Evolutionary conservation across 2,329 filamentous ascomycete genomes (phyloP).

Genomic region (Diaporthe capsici): DNA sequence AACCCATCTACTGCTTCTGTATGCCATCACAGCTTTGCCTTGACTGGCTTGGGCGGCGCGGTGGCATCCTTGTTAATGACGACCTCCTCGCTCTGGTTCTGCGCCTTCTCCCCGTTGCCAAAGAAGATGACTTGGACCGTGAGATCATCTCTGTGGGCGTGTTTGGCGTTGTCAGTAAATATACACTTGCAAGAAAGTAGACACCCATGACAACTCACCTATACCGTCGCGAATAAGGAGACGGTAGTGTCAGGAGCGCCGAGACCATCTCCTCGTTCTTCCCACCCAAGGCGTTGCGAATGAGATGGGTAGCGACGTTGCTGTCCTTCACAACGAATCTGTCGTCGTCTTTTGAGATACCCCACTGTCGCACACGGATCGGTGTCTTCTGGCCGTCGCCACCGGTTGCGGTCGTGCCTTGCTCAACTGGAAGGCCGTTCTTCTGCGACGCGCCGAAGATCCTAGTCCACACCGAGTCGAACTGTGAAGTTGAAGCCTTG

Average conservation of each 20-base stretch:
- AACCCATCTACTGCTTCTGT: background rate
- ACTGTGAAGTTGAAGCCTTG: constrained; percentile 70
- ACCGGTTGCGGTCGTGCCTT: constrained; percentile 59
- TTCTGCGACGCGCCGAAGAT: constrained; percentile 69
- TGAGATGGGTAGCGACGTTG: constrained; percentile 95
- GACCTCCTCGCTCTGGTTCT: constrained; percentile 75
- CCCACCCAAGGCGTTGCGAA: constrained; percentile 94
- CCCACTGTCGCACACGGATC: constrained; percentile 92
- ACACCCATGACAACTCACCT: constrained; percentile 69
- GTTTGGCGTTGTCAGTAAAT: constrained; percentile 41
- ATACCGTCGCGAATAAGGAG: constrained; percentile 92
- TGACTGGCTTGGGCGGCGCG: constrained; percentile 60
- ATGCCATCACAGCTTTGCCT: constrained; percentile 45
- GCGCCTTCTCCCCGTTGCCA: constrained; percentile 77
- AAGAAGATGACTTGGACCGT: constrained; percentile 99
- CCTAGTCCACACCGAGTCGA: constrained; percentile 78
- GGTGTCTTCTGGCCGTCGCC: constrained; percentile 85
- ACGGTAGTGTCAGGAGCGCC: constrained; percentile 89
- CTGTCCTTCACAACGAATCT: constrained; percentile 96
- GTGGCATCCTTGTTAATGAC: constrained; percentile 90
- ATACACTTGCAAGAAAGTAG: background rate
- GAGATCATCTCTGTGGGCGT: constrained; percentile 81
- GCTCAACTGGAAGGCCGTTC: constrained; percentile 80
- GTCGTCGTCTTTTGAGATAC: constrained; percentile 79
- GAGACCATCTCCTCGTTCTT: constrained; percentile 95